Evolutionary conservation across 2,329 filamentous ascomycete species (phyloP), one percentile per base, ranked within the genome.

Genomic region (Scopulariopsis brevicaulis): DNA sequence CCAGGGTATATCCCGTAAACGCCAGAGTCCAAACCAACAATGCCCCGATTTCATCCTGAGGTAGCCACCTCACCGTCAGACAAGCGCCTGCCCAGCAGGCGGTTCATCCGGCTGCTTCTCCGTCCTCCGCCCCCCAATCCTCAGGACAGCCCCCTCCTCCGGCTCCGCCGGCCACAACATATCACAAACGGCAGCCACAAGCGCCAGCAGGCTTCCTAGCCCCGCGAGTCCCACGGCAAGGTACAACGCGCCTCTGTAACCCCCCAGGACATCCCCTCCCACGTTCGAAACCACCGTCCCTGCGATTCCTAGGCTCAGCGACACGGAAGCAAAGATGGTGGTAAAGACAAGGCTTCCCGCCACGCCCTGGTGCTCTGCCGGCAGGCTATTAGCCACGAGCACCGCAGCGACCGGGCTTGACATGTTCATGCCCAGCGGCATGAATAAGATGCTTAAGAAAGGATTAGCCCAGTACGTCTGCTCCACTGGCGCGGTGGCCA

Each of bases 311-410:
- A 89, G 73, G 0, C 82, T 83, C 2, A 88, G 68, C 1, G 81
- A 82, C 37, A 89, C 87, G 59, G 78, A 79, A 65, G 88, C 89
- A 67, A 89, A 87, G 60, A 88, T 80, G 12, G 85, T 74, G 0
- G 84, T 87, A 59, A 78, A 83, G 35, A 87, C 80, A 6, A 88
- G 66, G 20, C 76, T 81, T 11, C 73, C 74, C 0, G 70, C 76
- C 12, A 77, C 72, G 4, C 76, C 75, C 63, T 78, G 74, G 58
- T 80, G 71, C 50, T 74, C 68, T 58, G 70, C 72, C 14, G 71
- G 65, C 0, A 79, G 73, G 1, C 71, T 71, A 62, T 86, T 78
- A 34, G 77, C 81, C 10, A 88, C 71, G 34, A 87, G 76, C 14
- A 87, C 65, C 0, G 77, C 85, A 0, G 80, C 82, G 0, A 83